phyloP scores from a whole-genome alignment of 306 rosid species.

The Myrica gale region DNA sequence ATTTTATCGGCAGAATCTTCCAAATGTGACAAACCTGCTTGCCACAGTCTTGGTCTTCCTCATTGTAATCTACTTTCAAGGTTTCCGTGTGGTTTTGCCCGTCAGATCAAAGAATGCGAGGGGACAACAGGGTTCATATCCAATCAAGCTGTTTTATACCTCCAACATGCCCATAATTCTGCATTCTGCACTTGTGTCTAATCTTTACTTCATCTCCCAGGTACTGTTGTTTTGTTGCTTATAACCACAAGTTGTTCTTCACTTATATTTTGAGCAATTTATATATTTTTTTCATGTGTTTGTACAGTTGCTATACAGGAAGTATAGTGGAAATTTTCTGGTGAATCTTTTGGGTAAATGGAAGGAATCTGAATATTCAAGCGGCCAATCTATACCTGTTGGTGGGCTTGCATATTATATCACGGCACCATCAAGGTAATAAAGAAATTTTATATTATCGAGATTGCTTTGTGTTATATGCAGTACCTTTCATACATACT shows the following conservation, averaged over 20 bases:
- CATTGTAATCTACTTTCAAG: constrained; percentile 91
- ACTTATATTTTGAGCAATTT: constrained; percentile 13
- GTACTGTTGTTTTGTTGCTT: constrained; percentile 39
- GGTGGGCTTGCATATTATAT: constrained; percentile 95
- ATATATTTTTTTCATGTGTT: background rate
- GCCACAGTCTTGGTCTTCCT: constrained; percentile 84
- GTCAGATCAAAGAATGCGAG: constrained; percentile 95
- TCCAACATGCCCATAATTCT: constrained; percentile 98
- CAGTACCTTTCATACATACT: background rate
- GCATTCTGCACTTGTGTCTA: constrained; percentile 91
- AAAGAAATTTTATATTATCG: constrained; percentile 10
- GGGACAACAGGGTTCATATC: constrained; percentile 95
- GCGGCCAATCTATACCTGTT: constrained; percentile 81
- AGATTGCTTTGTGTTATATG: background rate
- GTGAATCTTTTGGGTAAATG: constrained; percentile 88
- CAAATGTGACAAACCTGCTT: constrained; percentile 86
- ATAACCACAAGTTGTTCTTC: background rate
- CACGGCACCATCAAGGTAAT: constrained; percentile 88
- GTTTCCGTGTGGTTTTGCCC: constrained; percentile 94
- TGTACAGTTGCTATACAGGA: constrained; percentile 74
- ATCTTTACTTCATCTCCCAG: constrained; percentile 94
- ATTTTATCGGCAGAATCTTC: constrained; percentile 92
- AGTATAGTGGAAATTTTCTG: constrained; percentile 77
- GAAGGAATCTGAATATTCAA: constrained; percentile 93
- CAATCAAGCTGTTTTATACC: constrained; percentile 90